Percentiles rank a stretch among this genome's conserved stretches.
Conservation (phyloP, 169 alveolate genomes). For the Toxoplasma gondii region DNA sequence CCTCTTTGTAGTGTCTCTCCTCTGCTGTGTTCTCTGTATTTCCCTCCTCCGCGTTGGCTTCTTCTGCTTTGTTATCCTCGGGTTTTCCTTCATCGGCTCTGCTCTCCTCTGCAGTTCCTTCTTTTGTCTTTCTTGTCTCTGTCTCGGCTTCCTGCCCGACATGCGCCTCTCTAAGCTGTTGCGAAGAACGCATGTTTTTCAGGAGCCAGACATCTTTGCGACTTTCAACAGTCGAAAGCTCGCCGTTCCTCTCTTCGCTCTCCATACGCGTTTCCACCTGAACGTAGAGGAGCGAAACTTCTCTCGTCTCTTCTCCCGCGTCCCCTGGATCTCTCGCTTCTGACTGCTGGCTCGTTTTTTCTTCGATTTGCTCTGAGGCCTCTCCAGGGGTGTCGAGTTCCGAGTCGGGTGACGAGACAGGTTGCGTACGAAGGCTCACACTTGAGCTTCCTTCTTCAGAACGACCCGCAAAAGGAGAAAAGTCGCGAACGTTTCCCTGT, state of each 20-base stretch:
- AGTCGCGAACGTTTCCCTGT: not conserved
- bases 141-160: not conserved
- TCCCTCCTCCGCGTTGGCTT: not conserved
- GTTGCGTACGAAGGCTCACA: not conserved
- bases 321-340: not conserved
- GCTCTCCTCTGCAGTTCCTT: not conserved
- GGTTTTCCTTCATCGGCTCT: not conserved
- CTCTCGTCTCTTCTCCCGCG: not conserved
- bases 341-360: not conserved
- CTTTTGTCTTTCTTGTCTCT: not conserved
- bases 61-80: not conserved
- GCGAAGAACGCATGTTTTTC: not conserved
- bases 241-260: not conserved
- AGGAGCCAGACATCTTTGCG: not conserved
- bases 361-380: not conserved
- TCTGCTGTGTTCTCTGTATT: not conserved
- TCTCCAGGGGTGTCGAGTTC: not conserved
- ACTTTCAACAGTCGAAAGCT: not conserved
- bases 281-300: not conserved
- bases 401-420: not conserved
- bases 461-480: not conserved
- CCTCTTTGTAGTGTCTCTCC: not conserved
- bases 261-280: not conserved
- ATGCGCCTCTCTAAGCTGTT: not conserved
- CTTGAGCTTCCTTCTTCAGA: not conserved